Base-by-base conservation (phyloP, 208 protist genomes). In the Polymyxa betae region DNA sequence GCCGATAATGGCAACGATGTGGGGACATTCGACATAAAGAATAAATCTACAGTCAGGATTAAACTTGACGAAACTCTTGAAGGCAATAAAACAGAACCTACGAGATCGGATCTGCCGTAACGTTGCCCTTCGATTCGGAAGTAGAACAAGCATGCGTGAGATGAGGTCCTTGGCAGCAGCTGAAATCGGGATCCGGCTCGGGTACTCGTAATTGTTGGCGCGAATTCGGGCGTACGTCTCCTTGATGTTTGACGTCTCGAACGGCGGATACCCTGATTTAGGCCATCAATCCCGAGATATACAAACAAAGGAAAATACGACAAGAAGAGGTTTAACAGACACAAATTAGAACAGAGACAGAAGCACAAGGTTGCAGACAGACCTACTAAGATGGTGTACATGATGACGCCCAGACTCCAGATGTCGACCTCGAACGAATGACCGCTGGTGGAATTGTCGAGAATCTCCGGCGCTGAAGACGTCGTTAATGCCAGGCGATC, bases 341-440 rank as follows among this genome's bases (percentile, higher is more conserved):
- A 82, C 5, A 5, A 60, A 60, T 60, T 60, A 60, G 49, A 60
- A 60, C 49, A 38, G 72, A 38, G 5, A 82, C 5, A 5, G 35
- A 40, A 5, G 35, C 5, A n/a, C 72, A 35, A 82, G n/a, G 72
- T 82, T 38, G 16, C 29, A 43, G 64, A n/a, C 32, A 29, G 38
- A 89, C 88, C 88, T 64, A 45, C 66, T n/a, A 92, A 38, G 45
- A 92, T 88, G 29, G 88, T 45, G 77, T 78, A 99, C 82, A 98
- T 91, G 88, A 99, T 98, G 38, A 99, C 98, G 52, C 98, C 98
- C 20, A 99, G 94, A 12, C 97, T 96, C 98, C 98, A 99, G 60
- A 98, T 95, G 94, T 99, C 98, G 0, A 99, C 98, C 92, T 99
- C 97, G 92, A 96, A 98, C 88, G 95, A 97, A 95, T 99, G 98